Conservation (phyloP, 805 yeast genomes). For the Saccharomycopsis sp. region DNA sequence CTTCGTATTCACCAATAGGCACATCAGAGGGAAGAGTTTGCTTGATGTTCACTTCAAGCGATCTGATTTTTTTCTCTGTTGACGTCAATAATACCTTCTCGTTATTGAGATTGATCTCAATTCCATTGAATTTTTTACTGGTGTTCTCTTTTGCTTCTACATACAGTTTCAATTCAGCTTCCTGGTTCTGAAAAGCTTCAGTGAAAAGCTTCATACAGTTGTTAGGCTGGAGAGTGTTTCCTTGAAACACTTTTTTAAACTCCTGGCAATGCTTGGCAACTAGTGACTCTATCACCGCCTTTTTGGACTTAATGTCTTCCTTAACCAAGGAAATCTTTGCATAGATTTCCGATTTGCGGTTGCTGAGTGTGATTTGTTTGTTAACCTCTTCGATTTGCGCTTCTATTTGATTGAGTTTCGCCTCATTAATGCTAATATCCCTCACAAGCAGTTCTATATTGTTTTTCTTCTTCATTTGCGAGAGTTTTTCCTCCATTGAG, state of each 20-base stretch:
- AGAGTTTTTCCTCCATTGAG: constrained; percentile 32
- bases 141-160: constrained; percentile 19
- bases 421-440: constrained; percentile 35
- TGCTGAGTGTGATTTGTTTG: constrained; percentile 43
- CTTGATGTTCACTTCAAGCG: constrained; percentile 24
- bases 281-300: constrained; percentile 28
- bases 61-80: constrained; percentile 13
- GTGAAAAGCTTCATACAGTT: constrained; percentile 17
- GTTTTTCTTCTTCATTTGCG: constrained; percentile 27
- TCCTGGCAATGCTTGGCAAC: constrained; percentile 24
- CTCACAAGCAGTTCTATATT: constrained; percentile 28
- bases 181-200: constrained; percentile 13
- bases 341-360: constrained; percentile 50
- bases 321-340: constrained; percentile 45
- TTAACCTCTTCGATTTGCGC: constrained; percentile 46
- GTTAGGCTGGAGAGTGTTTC: constrained; percentile 20
- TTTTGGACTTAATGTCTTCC: constrained; percentile 34
- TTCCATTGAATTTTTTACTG: constrained; percentile 20
- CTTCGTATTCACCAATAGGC: constrained; percentile 44
- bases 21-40: constrained; percentile 34
- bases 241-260: constrained; percentile 23
- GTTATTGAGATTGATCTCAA: constrained; percentile 19
- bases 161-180: constrained; percentile 17
- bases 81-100: constrained; percentile 18
- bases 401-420: constrained; percentile 33